These are phyloP conservation scores for Myxozyma mucilagina DNA, from an alignment of 805 yeast genomes.

Conservation along the genomic window DNA sequence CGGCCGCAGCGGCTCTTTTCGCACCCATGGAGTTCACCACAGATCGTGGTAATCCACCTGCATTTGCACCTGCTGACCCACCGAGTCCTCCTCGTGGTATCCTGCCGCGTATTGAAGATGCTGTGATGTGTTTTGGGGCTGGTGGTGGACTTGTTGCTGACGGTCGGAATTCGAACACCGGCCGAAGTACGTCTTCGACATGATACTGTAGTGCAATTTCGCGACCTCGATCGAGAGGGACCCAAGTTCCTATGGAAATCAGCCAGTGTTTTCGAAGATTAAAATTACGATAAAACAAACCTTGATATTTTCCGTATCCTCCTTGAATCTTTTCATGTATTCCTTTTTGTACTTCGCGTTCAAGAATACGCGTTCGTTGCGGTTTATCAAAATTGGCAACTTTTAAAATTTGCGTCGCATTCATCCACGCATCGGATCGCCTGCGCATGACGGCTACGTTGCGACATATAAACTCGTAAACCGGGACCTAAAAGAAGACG, in stretches of 20 bases:
- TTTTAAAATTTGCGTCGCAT: conserved; percentile 92
- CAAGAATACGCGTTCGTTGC: conserved; percentile 85
- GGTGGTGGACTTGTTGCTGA: conserved; percentile 65
- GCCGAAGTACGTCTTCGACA: conserved; percentile 60
- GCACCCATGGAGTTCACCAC: conserved; percentile 13
- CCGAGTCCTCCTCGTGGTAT: conserved; percentile 6
- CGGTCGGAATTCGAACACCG: conserved; percentile 63
- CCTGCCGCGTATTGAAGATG: conserved; percentile 32
- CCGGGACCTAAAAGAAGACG: conserved; percentile 41
- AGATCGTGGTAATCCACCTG: conserved; percentile 13
- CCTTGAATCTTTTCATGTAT: conserved; percentile 93
- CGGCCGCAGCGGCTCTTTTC: conserved; percentile 16
- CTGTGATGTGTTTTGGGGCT: conserved; percentile 52
- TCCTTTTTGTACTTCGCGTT: conserved; percentile 88
- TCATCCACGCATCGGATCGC: conserved; percentile 90
- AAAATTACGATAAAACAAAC: conserved; percentile 39
- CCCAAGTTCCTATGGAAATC: conserved; percentile 78
- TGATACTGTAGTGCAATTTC: conserved; percentile 65
- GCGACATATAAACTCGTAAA: conserved; percentile 55
- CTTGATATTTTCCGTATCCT: conserved; percentile 95
- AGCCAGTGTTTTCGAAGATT: neutral
- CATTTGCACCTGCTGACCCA: neutral
- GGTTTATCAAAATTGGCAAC: conserved; percentile 95
- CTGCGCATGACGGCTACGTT: conserved; percentile 87
- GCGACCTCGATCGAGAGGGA: conserved; percentile 74